phyloP scores from a whole-genome alignment of 2,329 filamentous ascomycete genomes.

The Venturia effusa region DNA sequence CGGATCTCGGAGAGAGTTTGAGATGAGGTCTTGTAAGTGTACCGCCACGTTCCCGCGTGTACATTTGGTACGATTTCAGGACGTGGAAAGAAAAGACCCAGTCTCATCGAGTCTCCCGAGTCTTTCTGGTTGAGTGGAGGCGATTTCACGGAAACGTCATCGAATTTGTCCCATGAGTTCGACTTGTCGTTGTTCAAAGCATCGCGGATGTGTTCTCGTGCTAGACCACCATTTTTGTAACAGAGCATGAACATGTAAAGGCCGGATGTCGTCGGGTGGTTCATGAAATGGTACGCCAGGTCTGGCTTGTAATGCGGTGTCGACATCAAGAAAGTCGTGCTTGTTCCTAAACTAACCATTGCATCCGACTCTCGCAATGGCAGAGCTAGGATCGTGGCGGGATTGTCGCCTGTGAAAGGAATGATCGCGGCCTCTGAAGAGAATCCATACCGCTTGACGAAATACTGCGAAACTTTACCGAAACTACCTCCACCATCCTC shows the following conservation, averaged over 20 bases:
- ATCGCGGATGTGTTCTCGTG: slow-evolving; percentile 82
- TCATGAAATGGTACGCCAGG: slow-evolving; percentile 93
- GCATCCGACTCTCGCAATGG: slow-evolving; percentile 81
- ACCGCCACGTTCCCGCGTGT: slow-evolving; percentile 76
- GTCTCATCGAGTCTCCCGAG: slow-evolving; percentile 54
- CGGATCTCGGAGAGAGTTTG: slow-evolving; percentile 29
- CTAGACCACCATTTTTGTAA: slow-evolving; percentile 96
- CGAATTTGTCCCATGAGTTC: slow-evolving; percentile 68
- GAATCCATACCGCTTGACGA: slow-evolving; percentile 69
- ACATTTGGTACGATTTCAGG: slow-evolving; percentile 95
- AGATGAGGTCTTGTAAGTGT: slow-evolving; percentile 45
- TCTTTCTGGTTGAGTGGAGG: slow-evolving; percentile 53
- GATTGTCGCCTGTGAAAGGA: slow-evolving; percentile 93
- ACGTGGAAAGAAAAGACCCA: slow-evolving; percentile 90
- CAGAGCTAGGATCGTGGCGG: slow-evolving; percentile 83
- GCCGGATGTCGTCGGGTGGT: slow-evolving; percentile 81
- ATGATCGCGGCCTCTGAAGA: slow-evolving; percentile 61
- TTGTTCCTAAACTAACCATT: slow-evolving; percentile 89
- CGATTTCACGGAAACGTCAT: slow-evolving; percentile 56
- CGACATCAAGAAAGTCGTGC: slow-evolving; percentile 95
- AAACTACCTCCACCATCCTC: slow-evolving; percentile 71
- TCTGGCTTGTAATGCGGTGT: slow-evolving; percentile 86
- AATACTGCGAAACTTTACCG: slow-evolving; percentile 69
- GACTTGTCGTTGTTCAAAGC: slow-evolving; percentile 45
- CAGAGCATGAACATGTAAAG: slow-evolving; percentile 99